phyloP scores from a whole-genome alignment of 345 rosid genomes.

The Toxicodendron radicans region DNA sequence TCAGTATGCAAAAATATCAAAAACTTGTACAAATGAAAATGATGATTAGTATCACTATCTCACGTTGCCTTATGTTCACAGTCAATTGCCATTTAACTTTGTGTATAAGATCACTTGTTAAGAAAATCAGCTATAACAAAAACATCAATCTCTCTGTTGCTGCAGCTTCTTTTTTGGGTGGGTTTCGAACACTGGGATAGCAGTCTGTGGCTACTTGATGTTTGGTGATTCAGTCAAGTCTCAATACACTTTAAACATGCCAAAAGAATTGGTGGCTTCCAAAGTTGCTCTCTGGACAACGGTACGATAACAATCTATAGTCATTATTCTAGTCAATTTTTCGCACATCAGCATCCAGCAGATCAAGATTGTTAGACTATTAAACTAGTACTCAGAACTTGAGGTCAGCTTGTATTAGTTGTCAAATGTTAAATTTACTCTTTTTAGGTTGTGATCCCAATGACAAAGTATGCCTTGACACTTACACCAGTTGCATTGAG shows the following conservation, averaged over 20 bases:
- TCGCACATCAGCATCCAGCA: not conserved
- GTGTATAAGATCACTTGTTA: not conserved
- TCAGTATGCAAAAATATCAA: not conserved
- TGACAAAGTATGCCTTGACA: slow-evolving; percentile 81
- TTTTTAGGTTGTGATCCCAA: slow-evolving; percentile 60
- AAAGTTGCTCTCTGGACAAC: slow-evolving; percentile 73
- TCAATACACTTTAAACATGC: slow-evolving; percentile 87
- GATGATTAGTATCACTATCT: not conserved
- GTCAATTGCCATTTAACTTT: not conserved
- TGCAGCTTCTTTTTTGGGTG: slow-evolving; percentile 72
- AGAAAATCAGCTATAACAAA: not conserved
- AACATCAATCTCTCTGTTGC: not conserved
- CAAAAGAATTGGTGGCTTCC: slow-evolving; percentile 51
- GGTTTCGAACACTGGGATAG: slow-evolving; percentile 50
- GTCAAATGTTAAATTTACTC: no score
- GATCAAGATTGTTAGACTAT: not conserved
- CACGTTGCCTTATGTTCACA: not conserved
- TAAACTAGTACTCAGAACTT: not conserved
- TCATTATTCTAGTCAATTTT: not conserved
- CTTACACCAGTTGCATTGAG: slow-evolving; percentile 66
- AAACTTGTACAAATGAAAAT: not conserved
- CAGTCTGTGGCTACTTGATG: slow-evolving; percentile 64
- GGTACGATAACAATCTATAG: slow-evolving; percentile 34
- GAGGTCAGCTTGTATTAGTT: not conserved
- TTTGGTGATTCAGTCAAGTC: slow-evolving; percentile 71